Conservation (phyloP, 805 yeast genomes). For the Yamadazyma olivae region DNA sequence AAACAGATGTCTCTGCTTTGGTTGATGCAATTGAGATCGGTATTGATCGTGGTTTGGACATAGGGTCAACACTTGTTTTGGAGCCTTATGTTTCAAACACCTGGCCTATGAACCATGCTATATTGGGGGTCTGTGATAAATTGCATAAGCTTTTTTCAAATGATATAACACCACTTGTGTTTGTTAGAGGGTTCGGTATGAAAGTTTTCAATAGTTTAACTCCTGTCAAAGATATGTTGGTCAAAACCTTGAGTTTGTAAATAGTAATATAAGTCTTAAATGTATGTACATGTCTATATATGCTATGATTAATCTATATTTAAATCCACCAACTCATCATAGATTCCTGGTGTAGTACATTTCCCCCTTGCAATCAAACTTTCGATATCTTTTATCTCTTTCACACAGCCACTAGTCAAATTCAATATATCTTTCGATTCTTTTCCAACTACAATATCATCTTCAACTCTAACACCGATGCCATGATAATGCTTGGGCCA, state of each 20-base stretch:
- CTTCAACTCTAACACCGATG: conserved; percentile 93
- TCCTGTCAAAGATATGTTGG: conserved; percentile 67
- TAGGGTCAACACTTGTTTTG: conserved; percentile 75
- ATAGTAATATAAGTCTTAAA: not conserved
- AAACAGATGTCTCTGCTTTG: conserved; percentile 78
- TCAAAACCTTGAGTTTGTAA: conserved; percentile 37
- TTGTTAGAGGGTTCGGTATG: conserved; percentile 73
- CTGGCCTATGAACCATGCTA: conserved; percentile 72
- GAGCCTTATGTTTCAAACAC: conserved; percentile 87
- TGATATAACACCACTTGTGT: conserved; percentile 70
- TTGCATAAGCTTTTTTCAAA: conserved; percentile 83
- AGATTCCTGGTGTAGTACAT: conserved; percentile 46
- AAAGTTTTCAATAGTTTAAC: conserved; percentile 61
- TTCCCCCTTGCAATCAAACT: conserved; percentile 55
- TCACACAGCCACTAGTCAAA: conserved; percentile 79
- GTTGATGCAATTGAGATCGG: conserved; percentile 70
- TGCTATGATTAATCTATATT: conserved; percentile 15
- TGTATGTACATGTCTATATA: not conserved
- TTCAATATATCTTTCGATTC: conserved; percentile 44
- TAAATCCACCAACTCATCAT: conserved; percentile 32
- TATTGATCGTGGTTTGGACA: conserved; percentile 75
- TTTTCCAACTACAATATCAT: conserved; percentile 81
- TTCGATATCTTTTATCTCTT: conserved; percentile 83
- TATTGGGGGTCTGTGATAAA: conserved; percentile 88
- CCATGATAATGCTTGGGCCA: conserved; percentile 83